These are phyloP conservation scores for Backusella westeae DNA, from an alignment of 192 early-diverging fungal genomes.

Conservation along the genomic window DNA sequence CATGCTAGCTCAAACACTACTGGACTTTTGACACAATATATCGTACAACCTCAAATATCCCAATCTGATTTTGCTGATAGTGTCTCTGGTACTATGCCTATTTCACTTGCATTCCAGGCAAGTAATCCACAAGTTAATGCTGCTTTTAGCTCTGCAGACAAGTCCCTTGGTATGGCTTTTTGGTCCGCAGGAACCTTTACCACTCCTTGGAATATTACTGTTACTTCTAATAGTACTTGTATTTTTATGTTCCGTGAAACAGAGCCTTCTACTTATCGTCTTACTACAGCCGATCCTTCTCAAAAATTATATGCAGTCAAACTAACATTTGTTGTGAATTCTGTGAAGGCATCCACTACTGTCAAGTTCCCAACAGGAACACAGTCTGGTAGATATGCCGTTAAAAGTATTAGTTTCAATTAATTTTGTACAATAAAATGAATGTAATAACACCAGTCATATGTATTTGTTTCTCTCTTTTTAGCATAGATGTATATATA, in stretches of 20 bases:
- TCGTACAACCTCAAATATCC: neutral
- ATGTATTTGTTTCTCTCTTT: too few relatives aligned
- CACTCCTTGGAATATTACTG: neutral
- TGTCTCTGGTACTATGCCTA: neutral
- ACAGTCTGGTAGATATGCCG: neutral
- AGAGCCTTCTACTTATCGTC: neutral
- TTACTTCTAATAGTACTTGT: neutral
- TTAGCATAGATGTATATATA: too few relatives aligned
- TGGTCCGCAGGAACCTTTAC: slow-evolving; percentile 6
- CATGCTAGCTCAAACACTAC: neutral
- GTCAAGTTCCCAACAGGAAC: neutral
- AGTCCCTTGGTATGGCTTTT: slow-evolving; percentile 7
- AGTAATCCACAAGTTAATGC: neutral
- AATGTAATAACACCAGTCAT: neutral
- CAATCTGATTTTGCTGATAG: neutral
- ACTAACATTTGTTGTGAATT: neutral
- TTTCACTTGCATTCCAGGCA: neutral
- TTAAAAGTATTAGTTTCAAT: neutral
- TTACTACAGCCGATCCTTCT: slow-evolving; percentile 19
- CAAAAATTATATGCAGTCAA: slow-evolving; percentile 12
- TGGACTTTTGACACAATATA: slow-evolving; percentile 4
- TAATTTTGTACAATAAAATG: neutral
- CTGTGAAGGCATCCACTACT: neutral
- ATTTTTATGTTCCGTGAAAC: slow-evolving; percentile 14
- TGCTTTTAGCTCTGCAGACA: neutral